Percentiles rank a stretch among this genome's conserved stretches.
phyloP scores from a whole-genome alignment of 2,329 filamentous ascomycete genomes.

The Alternaria sp. region DNA sequence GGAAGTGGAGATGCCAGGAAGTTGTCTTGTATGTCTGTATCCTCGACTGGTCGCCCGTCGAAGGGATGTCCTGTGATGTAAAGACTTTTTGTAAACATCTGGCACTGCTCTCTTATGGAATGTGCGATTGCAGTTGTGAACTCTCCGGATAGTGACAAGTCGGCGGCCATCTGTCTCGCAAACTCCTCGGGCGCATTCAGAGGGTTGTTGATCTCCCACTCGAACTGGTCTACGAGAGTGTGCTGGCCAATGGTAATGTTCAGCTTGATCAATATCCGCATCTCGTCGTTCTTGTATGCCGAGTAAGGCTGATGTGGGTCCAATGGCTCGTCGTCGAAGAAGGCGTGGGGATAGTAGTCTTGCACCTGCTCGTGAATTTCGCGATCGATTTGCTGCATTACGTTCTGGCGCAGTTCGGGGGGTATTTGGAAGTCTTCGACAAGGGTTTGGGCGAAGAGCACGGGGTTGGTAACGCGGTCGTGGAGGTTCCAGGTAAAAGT shows the following conservation, averaged over 20 bases:
- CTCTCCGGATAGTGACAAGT: slow-evolving; percentile 90
- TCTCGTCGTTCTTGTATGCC: slow-evolving; percentile 98
- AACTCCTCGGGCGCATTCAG: slow-evolving; percentile 95
- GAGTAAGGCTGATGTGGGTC: slow-evolving; percentile 89
- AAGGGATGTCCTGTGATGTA: slow-evolving; percentile 95
- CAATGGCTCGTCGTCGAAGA: slow-evolving; percentile 85
- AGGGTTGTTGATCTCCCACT: slow-evolving; percentile 98
- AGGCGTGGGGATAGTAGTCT: slow-evolving; percentile 93
- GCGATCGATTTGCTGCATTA: slow-evolving; percentile 70
- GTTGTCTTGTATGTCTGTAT: slow-evolving; percentile 83
- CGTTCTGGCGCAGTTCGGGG: slow-evolving; percentile 63
- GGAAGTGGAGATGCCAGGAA: slow-evolving; percentile 86
- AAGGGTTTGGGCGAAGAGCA: slow-evolving; percentile 85
- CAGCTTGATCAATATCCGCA: slow-evolving; percentile 93
- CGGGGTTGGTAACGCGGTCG: slow-evolving; percentile 79
- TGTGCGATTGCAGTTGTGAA: slow-evolving; percentile 98
- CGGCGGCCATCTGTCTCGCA: slow-evolving; percentile 83
- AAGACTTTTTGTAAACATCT: slow-evolving; percentile 90
- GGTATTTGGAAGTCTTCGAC: slow-evolving; percentile 86
- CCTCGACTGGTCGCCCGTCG: slow-evolving; percentile 90
- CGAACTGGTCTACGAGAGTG: slow-evolving; percentile 94
- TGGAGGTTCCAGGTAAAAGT: slow-evolving; percentile 99
- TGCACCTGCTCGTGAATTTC: slow-evolving; percentile 88
- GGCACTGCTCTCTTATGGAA: slow-evolving; percentile 93
- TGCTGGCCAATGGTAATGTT: slow-evolving; percentile 97